Evolutionary conservation across 208 protist genomes (phyloP).

Genomic region (Porcisia hertigi): DNA sequence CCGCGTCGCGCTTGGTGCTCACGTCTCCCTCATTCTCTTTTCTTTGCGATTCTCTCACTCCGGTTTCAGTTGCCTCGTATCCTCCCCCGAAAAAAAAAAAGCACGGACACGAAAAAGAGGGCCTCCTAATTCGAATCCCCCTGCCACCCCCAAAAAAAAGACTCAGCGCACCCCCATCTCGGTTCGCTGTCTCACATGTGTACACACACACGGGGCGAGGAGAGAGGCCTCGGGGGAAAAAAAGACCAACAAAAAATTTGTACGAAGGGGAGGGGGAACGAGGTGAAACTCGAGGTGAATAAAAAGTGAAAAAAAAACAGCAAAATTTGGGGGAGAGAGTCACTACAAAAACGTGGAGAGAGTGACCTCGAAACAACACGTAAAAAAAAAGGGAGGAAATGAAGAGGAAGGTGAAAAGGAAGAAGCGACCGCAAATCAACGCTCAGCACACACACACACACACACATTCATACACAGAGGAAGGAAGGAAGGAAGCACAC

Average conservation of each 20-base stretch:
- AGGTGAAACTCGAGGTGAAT: neutral
- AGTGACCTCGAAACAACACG: too few species aligned
- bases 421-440: neutral
- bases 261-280: neutral
- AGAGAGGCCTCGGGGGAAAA: neutral
- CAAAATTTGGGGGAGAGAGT: neutral
- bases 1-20: neutral
- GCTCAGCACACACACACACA: neutral
- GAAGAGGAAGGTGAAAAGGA: neutral
- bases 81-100: too few species aligned
- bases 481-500: neutral
- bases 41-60: neutral
- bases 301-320: neutral
- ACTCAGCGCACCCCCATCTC: neutral
- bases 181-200: neutral
- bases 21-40: neutral
- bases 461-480: neutral
- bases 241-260: neutral
- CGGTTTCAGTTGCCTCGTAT: too few species aligned
- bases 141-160: neutral
- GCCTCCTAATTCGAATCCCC: neutral
- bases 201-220: slow-evolving; percentile 1
- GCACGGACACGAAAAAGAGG: too few species aligned
- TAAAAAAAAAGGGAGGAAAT: neutral
- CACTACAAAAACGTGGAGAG: neutral